Conservation (phyloP, 2,329 filamentous ascomycete species). For the Ustulina deusta region DNA sequence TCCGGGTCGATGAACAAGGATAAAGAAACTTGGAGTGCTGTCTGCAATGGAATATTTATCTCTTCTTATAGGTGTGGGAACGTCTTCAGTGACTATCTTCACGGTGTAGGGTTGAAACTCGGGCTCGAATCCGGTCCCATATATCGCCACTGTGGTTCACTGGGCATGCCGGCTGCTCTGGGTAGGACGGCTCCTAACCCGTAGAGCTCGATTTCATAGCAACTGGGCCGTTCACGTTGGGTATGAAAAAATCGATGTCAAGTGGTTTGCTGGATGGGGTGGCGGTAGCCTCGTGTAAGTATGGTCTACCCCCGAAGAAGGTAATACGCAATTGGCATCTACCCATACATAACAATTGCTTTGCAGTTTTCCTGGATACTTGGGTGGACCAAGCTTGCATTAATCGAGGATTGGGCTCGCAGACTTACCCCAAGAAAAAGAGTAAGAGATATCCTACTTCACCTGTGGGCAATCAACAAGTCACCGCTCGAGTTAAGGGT, state of each 20-base stretch:
- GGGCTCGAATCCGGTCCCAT: conserved; percentile 66
- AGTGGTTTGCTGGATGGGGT: background rate
- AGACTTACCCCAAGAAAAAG: conserved; percentile 55
- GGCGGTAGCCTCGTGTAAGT: background rate
- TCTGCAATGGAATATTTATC: background rate
- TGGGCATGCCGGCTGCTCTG: conserved; percentile 58
- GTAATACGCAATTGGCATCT: background rate
- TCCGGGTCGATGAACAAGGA: conserved; percentile 50
- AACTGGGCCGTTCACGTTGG: background rate
- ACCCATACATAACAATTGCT: background rate
- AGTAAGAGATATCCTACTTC: conserved; percentile 64
- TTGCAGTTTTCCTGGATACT: too few species aligned
- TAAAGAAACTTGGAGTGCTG: background rate
- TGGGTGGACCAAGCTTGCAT: conserved; percentile 8
- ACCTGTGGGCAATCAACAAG: conserved; percentile 65
- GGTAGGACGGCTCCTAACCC: conserved; percentile 48
- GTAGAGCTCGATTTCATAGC: background rate
- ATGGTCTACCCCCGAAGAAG: background rate
- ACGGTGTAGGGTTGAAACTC: conserved; percentile 63
- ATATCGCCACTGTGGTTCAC: conserved; percentile 59
- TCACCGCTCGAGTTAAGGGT: conserved; percentile 63
- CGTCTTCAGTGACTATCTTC: background rate
- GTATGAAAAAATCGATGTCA: background rate
- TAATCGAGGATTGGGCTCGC: conserved; percentile 58
- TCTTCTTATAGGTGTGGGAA: background rate